A percentile compares a stretch with the other conserved stretches of the same genome.
Evolutionary conservation across 2,329 filamentous ascomycete species (phyloP).

Genomic region (Colletotrichum abscissum): DNA sequence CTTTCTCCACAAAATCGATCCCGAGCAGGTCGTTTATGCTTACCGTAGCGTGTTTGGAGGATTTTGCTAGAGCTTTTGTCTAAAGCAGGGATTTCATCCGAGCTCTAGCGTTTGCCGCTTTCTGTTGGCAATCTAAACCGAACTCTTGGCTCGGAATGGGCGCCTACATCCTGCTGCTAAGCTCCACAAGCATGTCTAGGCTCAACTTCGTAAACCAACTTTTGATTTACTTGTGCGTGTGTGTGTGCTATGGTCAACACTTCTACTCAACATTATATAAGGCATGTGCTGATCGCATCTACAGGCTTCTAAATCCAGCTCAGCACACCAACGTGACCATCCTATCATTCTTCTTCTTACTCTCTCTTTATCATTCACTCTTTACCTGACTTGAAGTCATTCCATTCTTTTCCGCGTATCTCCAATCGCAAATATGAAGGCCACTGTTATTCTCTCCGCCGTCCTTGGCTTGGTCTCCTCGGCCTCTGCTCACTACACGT

Average conservation of each 20-base stretch:
- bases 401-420: conserved; percentile 7
- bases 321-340: background rate
- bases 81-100: background rate
- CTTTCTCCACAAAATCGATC: background rate
- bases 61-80: background rate
- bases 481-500: conserved; percentile 40
- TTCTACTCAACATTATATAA: background rate
- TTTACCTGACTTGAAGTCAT: conserved; percentile 24
- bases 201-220: background rate
- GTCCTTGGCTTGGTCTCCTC: conserved; percentile 21
- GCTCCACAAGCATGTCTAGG: background rate
- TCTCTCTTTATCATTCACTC: background rate
- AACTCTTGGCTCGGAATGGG: background rate
- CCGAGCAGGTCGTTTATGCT: background rate
- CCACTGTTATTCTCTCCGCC: conserved; percentile 18
- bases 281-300: background rate
- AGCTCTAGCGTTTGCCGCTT: background rate
- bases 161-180: background rate
- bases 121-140: background rate
- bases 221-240: background rate
- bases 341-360: conserved; percentile 7
- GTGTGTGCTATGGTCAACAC: background rate
- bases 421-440: conserved; percentile 23
- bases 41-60: background rate
- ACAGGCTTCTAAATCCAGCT: too few relatives aligned